These are phyloP conservation scores for Ceratocystis diversiconidia DNA, from an alignment of 2,329 filamentous ascomycete genomes.

Conservation along the genomic window DNA sequence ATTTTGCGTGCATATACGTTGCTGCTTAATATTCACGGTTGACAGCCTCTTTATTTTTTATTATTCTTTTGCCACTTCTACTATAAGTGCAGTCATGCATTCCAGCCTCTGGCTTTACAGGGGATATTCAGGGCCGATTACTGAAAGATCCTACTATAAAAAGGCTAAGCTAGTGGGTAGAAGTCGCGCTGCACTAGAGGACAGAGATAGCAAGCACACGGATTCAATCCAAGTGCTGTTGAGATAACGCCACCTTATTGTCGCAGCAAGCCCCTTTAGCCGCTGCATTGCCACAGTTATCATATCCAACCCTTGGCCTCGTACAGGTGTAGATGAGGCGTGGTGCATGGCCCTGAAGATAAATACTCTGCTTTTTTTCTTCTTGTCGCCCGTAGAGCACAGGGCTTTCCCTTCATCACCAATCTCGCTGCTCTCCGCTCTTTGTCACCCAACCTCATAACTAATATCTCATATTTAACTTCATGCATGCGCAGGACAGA, in stretches of 20 bases:
- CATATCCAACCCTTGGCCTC: too few relatives aligned
- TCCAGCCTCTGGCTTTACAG: not conserved
- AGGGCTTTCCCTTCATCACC: not conserved
- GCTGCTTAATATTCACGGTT: not conserved
- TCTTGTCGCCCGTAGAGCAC: not conserved
- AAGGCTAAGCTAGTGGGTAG: too few relatives aligned
- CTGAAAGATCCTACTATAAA: not conserved
- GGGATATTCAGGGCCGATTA: conserved; percentile 1
- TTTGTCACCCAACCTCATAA: not conserved
- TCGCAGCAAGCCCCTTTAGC: not conserved
- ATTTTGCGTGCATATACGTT: not conserved
- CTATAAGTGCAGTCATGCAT: not conserved
- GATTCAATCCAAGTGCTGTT: too few relatives aligned
- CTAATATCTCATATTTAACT: not conserved
- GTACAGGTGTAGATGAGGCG: not conserved
- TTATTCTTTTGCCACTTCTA: not conserved
- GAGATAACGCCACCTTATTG: not conserved
- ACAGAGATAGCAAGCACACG: not conserved
- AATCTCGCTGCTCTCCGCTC: not conserved
- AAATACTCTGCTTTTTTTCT: not conserved
- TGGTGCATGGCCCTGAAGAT: not conserved
- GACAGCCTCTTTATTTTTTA: not conserved
- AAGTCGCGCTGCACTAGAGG: not conserved
- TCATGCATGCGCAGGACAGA: not conserved
- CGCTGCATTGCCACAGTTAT: too few relatives aligned